Evolutionary conservation across 2,329 filamentous ascomycete species (phyloP).

Genomic region (Talaromyces albobiverticillius): DNA sequence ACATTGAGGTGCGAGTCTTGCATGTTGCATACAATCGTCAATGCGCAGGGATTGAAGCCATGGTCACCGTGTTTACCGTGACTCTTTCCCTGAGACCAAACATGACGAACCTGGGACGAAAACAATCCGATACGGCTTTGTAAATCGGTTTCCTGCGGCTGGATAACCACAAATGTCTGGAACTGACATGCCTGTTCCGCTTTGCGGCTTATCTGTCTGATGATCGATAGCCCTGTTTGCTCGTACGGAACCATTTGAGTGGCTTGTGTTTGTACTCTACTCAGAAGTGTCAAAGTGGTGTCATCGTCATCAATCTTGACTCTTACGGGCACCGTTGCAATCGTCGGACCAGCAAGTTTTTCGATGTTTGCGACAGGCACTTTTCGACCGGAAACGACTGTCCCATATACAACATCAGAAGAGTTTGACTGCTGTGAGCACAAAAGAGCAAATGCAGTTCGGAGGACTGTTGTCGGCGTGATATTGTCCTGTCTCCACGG

Average conservation of each 20-base stretch:
- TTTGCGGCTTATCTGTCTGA: conserved; percentile 49
- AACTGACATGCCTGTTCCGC: conserved; percentile 37
- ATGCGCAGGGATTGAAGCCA: conserved; percentile 8
- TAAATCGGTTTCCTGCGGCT: conserved; percentile 9
- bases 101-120: neutral
- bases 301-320: conserved; percentile 40
- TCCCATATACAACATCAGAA: conserved; percentile 27
- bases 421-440: conserved; percentile 11
- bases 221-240: conserved; percentile 50
- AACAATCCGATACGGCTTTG: neutral
- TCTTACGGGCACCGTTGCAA: conserved; percentile 22
- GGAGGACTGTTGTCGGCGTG: conserved; percentile 19
- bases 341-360: conserved; percentile 31
- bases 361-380: conserved; percentile 35
- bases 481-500: neutral
- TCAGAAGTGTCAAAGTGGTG: conserved; percentile 26
- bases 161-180: conserved; percentile 37
- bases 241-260: conserved; percentile 57
- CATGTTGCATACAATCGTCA: conserved; percentile 1
- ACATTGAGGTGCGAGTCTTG: neutral
- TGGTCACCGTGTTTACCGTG: conserved; percentile 3
- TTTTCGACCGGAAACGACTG: conserved; percentile 29
- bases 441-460: conserved; percentile 27
- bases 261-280: conserved; percentile 34
- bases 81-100: neutral